Percentiles rank a stretch among this genome's conserved stretches.
phyloP scores from a whole-genome alignment of 805 yeast species.

The Saccharomycopsis fermentans region DNA sequence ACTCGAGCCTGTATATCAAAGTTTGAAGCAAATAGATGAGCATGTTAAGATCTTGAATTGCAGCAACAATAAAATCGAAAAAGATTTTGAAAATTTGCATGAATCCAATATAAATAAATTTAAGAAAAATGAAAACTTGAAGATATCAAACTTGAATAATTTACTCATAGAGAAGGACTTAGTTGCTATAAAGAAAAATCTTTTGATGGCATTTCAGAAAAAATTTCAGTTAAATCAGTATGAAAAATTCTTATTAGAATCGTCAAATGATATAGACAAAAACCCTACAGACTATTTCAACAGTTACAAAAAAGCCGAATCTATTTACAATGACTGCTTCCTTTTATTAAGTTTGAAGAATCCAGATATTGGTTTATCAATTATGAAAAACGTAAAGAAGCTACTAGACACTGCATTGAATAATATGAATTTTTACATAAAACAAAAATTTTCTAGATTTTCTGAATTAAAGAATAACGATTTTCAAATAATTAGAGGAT shows the following conservation, averaged over 20 bases:
- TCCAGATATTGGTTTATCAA: constrained; percentile 51
- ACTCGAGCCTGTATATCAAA: constrained; percentile 31
- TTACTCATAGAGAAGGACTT: constrained; percentile 20
- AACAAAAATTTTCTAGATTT: constrained; percentile 14
- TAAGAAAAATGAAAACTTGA: constrained; percentile 16
- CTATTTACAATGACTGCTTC: constrained; percentile 58
- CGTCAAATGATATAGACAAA: constrained; percentile 20
- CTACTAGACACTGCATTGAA: constrained; percentile 45
- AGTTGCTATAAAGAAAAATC: constrained; percentile 35
- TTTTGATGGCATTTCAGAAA: constrained; percentile 44
- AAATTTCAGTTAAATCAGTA: constrained; percentile 60
- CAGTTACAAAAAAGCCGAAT: constrained; percentile 49
- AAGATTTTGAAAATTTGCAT: constrained; percentile 19
- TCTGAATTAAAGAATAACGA: constrained; percentile 20
- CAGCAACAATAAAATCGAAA: constrained; percentile 4
- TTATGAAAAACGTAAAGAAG: constrained; percentile 48
- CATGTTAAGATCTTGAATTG: constrained; percentile 10
- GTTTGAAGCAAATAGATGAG: constrained; percentile 5
- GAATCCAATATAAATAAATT: constrained; percentile 11
- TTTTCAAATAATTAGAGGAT: constrained; percentile 4
- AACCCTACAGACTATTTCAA: constrained; percentile 44
- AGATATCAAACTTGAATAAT: constrained; percentile 16
- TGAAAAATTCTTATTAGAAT: constrained; percentile 33
- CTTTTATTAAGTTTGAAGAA: constrained; percentile 61
- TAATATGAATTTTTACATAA: constrained; percentile 31